Base-by-base conservation (phyloP, 495 filamentous ascomycete genomes). In the Aspergillus conjunctus region DNA sequence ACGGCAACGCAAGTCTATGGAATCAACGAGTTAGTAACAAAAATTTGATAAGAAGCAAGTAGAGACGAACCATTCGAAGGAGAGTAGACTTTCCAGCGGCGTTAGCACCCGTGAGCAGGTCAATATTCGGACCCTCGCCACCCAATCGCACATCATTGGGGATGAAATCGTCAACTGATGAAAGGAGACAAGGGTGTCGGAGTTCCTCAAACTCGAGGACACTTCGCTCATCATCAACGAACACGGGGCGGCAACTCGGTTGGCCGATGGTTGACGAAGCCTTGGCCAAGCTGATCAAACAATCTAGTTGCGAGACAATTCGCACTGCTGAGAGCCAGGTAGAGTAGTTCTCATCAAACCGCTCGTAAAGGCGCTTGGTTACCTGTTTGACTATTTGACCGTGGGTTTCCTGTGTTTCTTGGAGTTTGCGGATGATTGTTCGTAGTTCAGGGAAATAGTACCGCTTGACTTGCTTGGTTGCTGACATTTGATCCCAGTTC, bases 11-110 rank as follows among this genome's bases (percentile, higher is more conserved):
- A 99, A 34, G 93, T 92, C 85, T 87, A 73, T 4, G 60, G 20
- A 34, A 20, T 30, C 64, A 51, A 66, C 60, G 30, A 20, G 45
- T 63, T 52, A 60, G 54, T 41, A 21, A 30, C 9, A 15, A 17
- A 5, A 46, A 51, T n/a, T 10, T 18, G 55, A 56, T 44, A 31
- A 18, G 26, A 32, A 20, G 33, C 21, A 44, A 14, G 6, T 15
- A 18, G 26, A 22, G 43, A 73, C 82, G 70, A 80, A 93, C 90
- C 95, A 98, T 98, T 62, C 94, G 86, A 18, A 99, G 86, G 55
- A 98, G 83, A n/a, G 94, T 99, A 9, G 94, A 99, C 77, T 99
- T 99, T 71, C 94, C 94, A 53, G 94, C 95, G 8, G 94, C 94
- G 71, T 99, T 99, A 46, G 94, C 94, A 67, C 94, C 94, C 4